Evolutionary conservation across 2,329 filamentous ascomycete genomes (phyloP).

Genomic region (Xylariaceae sp.): DNA sequence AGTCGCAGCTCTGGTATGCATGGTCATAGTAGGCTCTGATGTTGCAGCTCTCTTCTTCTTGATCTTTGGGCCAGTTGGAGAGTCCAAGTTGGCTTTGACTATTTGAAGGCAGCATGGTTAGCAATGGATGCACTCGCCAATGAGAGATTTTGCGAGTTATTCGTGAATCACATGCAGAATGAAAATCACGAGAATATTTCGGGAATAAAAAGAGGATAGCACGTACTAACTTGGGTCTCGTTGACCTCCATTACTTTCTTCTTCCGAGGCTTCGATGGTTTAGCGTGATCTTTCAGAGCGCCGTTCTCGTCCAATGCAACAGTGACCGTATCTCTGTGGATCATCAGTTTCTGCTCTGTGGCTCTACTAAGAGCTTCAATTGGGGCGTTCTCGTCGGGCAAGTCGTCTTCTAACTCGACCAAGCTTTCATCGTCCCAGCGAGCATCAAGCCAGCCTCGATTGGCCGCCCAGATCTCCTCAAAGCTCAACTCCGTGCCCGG

Average conservation of each 20-base stretch:
- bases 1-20: slow-evolving; percentile 90
- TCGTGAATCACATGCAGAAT: neutral
- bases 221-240: slow-evolving; percentile 86
- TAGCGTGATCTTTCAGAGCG: slow-evolving; percentile 40
- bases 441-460: slow-evolving; percentile 62
- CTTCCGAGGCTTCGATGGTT: slow-evolving; percentile 52
- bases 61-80: slow-evolving; percentile 77
- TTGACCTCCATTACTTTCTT: slow-evolving; percentile 81
- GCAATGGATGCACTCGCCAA: slow-evolving; percentile 6
- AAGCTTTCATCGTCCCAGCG: slow-evolving; percentile 47
- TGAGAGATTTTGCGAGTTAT: neutral
- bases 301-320: slow-evolving; percentile 57
- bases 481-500: slow-evolving; percentile 76
- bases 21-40: slow-evolving; percentile 92
- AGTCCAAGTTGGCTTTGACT: slow-evolving; percentile 93
- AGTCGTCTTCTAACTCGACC: slow-evolving; percentile 20
- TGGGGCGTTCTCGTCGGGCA: slow-evolving; percentile 20
- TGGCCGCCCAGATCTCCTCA: slow-evolving; percentile 80
- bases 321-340: slow-evolving; percentile 41
- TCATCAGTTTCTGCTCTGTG: slow-evolving; percentile 36
- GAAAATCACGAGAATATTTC: neutral
- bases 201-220: neutral
- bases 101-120: slow-evolving; percentile 28
- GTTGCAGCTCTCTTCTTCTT: slow-evolving; percentile 61
- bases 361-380: slow-evolving; percentile 28